A percentile compares a stretch with the other conserved stretches of the same genome.
Conservation (phyloP, 1,139 yeast genomes). For the Suhomyces choctaworum region DNA sequence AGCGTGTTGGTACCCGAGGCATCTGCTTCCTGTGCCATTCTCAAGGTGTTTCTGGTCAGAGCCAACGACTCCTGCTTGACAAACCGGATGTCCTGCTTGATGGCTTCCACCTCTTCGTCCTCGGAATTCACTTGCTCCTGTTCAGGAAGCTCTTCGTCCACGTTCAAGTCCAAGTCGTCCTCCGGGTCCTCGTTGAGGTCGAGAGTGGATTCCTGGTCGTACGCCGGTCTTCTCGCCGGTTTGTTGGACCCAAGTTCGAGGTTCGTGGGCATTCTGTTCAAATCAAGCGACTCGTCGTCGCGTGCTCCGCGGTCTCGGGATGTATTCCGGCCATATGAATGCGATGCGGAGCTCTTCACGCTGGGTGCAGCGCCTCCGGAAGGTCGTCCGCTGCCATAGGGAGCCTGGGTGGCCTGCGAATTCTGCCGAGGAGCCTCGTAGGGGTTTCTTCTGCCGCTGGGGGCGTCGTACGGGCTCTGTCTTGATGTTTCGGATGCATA, state of each 20-base stretch:
- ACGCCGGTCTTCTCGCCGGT: conserved; percentile 28
- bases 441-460: conserved; percentile 2
- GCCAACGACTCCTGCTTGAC: conserved; percentile 87
- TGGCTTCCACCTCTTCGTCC: conserved; percentile 87
- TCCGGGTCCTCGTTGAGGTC: conserved; percentile 45
- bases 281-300: conserved; percentile 40
- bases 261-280: conserved; percentile 44
- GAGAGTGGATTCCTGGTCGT: conserved; percentile 25
- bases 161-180: conserved; percentile 43
- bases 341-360: conserved; percentile 3
- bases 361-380: conserved; percentile 2
- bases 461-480: neutral
- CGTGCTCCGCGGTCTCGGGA: conserved; percentile 5
- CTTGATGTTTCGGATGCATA: conserved; percentile 7
- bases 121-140: conserved; percentile 54
- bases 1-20: conserved; percentile 85
- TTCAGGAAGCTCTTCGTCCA: conserved; percentile 38
- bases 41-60: conserved; percentile 80
- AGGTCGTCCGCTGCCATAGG: too few relatives aligned
- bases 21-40: conserved; percentile 91
- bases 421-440: conserved; percentile 1
- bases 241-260: conserved; percentile 29
- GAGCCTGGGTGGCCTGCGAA: conserved; percentile 5
- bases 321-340: conserved; percentile 13
- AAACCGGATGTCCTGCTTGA: conserved; percentile 81